Evolutionary conservation across 257 asterid genomes (phyloP), one percentile per base, ranked within the genome.

Genomic region (Nicotiana noctiflora): DNA sequence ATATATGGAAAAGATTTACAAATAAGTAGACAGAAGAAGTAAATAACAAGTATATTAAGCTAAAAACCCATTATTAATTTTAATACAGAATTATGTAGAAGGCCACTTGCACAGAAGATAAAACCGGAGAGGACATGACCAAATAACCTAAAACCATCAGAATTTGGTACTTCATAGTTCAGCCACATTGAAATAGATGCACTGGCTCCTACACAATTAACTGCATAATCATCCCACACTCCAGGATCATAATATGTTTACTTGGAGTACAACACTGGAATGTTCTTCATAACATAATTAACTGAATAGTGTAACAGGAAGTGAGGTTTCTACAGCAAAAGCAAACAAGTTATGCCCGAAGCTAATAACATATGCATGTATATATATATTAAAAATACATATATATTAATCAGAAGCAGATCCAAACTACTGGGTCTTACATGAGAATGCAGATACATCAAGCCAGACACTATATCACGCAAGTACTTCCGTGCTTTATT

Each of bases 381-480:
- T 32, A 32, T 5, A 32, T 32, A 32, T 32, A 0, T 32, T n/a
- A n/a, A 31, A 3, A 2, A 32, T 32, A 32, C 1, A 32, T 32
- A 32, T 32, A 0, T 32, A 32, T 32, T 5, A 0, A 32, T 59
- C 9, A 12, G 68, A 4, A 62, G 40, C 68, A 62, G 68, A 62
- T 12, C 10, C 4, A 5, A 18, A 46, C 15, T 0, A 2, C 44
- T 2, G 23, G 61, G 23, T 65, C 97, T 84, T 94, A 96, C 99
- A 85, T 96, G 99, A 67, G 97, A 90, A 93, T 96, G 99, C 27
- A 96, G 99, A 89, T 96, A 96, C 91, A 90, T 94, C 89, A 96
- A 84, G 40, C 99, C 98, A 84, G 93, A 89, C 9, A 96, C 92
- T 15, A 94, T 92, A 87, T 94, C 98, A 31, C 98, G 94, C 82